Evolutionary conservation across 257 asterid genomes (phyloP), one percentile per base, ranked within the genome.

Genomic region (Anisodus tanguticus): DNA sequence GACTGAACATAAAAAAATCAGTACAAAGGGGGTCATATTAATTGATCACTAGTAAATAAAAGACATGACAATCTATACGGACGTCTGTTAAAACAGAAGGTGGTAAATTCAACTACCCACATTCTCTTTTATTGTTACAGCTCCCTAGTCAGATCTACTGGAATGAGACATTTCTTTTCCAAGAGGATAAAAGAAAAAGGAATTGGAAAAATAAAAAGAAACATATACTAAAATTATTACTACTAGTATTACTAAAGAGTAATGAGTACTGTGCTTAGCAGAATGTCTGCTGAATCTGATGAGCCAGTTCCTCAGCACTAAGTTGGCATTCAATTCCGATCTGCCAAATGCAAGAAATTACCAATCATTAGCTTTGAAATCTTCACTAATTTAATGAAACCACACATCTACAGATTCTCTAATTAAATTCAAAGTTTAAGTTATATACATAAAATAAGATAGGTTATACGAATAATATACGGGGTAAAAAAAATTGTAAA

Each of bases 301-400:
- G 92, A 53, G 99, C 99, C 87, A 96, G 87, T 71, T 96, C 99
- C 84, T 96, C 98, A 4, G 99, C 99, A 83, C 99, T 96, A 39
- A 94, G 97, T 84, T 93, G 97, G 92, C 99, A 96, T 84, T 94
- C 99, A 68, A 96, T 94, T 76, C 99, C 98, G 55, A 96, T 92
- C 99, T 95, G 85, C 79, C 62, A 59, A 86, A 19, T 45, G 2
- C 55, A 63, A 9, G n/a, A 62, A 11, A 82, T 9, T 68, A 77
- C 8, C 71, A 72, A 54, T 81, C 82, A 39, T 82, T 83, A 70
- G 88, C 67, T 71, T 45, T 26, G 57, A 83, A 74, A 76, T 51
- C 26, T 11, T 76, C 81, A 76, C 81, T 76, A 26, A 51, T 51
- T 76, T 76, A 26, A 51, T 26, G 26, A 53, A 22, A 49, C 12